A percentile compares a stretch with the other conserved stretches of the same genome.
Evolutionary conservation across 768 basidiomycete species (phyloP).

Genomic region (Lepiota venenata): DNA sequence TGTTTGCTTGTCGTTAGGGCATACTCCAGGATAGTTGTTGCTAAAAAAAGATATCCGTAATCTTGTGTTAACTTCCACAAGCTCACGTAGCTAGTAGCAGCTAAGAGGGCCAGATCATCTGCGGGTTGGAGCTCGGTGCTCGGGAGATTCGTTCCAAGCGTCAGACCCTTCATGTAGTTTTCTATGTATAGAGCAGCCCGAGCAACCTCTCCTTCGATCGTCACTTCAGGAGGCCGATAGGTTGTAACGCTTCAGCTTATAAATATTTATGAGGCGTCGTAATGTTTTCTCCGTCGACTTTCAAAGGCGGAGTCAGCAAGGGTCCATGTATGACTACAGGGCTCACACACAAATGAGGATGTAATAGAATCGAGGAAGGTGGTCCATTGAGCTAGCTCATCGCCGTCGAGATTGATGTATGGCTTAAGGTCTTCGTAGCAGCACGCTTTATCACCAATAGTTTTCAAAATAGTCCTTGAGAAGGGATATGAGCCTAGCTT

Average conservation of each 20-base stretch:
- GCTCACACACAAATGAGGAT: constrained; percentile 42
- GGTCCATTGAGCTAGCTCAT: constrained; percentile 48
- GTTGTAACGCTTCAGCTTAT: constrained; percentile 69
- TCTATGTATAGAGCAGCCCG: constrained; percentile 50
- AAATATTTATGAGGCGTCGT: constrained; percentile 67
- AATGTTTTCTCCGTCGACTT: constrained; percentile 54
- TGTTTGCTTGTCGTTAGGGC: constrained; percentile 70
- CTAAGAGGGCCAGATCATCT: constrained; percentile 80
- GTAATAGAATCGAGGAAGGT: constrained; percentile 48
- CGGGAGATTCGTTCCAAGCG: constrained; percentile 62
- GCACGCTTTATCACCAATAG: constrained; percentile 78
- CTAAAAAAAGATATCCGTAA: constrained; percentile 58
- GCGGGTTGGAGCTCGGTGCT: constrained; percentile 82
- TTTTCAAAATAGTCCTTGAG: constrained; percentile 66
- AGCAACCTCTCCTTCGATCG: constrained; percentile 50
- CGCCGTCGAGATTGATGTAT: constrained; percentile 51
- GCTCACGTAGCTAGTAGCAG: constrained; percentile 63
- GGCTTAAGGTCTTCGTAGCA: constrained; percentile 84
- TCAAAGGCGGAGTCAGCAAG: constrained; percentile 1
- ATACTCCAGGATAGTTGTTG: constrained; percentile 66
- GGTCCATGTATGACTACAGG: not conserved
- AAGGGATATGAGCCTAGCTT: constrained; percentile 38
- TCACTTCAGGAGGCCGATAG: constrained; percentile 47
- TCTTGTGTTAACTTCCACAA: constrained; percentile 57
- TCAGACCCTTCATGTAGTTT: constrained; percentile 65